A percentile compares a stretch with the other conserved stretches of the same genome.
Evolutionary conservation across 305 asterid genomes (phyloP).

Genomic region (Fraxinus nigra): DNA sequence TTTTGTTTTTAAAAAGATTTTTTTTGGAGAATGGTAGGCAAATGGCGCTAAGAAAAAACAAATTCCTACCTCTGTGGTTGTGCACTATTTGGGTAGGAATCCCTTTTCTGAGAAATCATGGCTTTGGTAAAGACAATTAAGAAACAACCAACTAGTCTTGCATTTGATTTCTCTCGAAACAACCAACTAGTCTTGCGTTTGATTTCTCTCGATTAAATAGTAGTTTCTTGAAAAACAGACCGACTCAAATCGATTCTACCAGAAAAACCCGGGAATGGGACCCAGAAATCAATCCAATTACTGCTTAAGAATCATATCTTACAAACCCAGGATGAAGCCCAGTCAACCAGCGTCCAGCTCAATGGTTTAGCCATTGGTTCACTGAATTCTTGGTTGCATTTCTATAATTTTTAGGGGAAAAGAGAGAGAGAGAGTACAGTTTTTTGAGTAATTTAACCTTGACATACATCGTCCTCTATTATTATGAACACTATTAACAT

Average conservation of each 20-base stretch:
- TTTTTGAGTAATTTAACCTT: neutral
- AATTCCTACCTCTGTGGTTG: neutral
- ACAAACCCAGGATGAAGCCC: neutral
- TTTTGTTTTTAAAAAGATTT: too few relatives aligned
- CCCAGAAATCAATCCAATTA: neutral
- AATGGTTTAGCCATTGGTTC: neutral
- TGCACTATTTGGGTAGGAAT: neutral
- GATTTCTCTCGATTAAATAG: neutral
- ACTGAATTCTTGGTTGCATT: neutral
- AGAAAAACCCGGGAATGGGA: neutral
- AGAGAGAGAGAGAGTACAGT: neutral
- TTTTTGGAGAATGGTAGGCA: too few relatives aligned
- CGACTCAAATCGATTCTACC: neutral
- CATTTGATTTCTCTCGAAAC: too few relatives aligned
- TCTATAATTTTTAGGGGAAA: neutral
- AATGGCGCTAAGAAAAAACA: neutral
- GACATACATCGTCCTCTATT: neutral
- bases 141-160: neutral
- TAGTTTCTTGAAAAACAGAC: neutral
- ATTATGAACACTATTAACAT: neutral
- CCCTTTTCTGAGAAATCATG: neutral
- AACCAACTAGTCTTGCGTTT: too few relatives aligned
- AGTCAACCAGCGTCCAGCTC: neutral
- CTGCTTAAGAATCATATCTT: neutral
- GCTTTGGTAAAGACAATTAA: neutral